A percentile compares a stretch with the other conserved stretches of the same genome.
These are phyloP conservation scores for Irpex sp. DNA, from an alignment of 1,284 basidiomycete genomes.

Conservation along the genomic window DNA sequence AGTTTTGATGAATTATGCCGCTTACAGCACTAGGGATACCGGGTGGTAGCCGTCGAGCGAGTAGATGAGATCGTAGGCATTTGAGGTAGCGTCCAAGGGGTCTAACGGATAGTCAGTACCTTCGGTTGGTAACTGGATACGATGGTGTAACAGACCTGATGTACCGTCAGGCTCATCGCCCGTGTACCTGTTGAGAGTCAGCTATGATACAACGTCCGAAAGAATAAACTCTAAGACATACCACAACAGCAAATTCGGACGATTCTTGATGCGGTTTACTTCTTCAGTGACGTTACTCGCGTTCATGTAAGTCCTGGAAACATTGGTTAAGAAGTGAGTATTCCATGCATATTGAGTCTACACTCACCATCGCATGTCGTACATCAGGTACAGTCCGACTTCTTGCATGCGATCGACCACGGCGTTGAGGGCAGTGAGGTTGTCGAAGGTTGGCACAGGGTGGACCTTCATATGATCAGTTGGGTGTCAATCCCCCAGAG, in stretches of 20 bases:
- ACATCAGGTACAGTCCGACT: slow-evolving; percentile 71
- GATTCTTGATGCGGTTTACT: slow-evolving; percentile 62
- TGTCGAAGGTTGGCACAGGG: slow-evolving; percentile 59
- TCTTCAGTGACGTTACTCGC: slow-evolving; percentile 57
- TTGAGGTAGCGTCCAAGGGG: slow-evolving; percentile 56
- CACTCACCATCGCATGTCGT: slow-evolving; percentile 69
- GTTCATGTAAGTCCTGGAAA: slow-evolving; percentile 58
- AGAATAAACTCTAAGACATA: not conserved
- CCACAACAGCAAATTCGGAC: slow-evolving; percentile 70
- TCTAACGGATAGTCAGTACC: slow-evolving; percentile 37
- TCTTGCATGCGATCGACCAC: slow-evolving; percentile 70
- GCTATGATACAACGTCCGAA: not conserved
- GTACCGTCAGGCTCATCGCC: slow-evolving; percentile 71
- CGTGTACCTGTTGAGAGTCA: slow-evolving; percentile 44
- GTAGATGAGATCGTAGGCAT: slow-evolving; percentile 62
- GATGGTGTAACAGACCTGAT: slow-evolving; percentile 4
- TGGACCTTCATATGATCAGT: slow-evolving; percentile 43
- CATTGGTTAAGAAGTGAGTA: not conserved
- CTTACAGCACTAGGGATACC: slow-evolving; percentile 58
- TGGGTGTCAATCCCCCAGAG: not conserved
- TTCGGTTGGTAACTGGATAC: no score
- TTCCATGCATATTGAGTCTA: not conserved
- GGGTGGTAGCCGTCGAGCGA: slow-evolving; percentile 72
- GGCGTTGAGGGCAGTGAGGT: slow-evolving; percentile 50
- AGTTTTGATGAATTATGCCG: no score